Base-by-base conservation (phyloP, 169 alveolate species). In the Amoebophrya sp. region DNA sequence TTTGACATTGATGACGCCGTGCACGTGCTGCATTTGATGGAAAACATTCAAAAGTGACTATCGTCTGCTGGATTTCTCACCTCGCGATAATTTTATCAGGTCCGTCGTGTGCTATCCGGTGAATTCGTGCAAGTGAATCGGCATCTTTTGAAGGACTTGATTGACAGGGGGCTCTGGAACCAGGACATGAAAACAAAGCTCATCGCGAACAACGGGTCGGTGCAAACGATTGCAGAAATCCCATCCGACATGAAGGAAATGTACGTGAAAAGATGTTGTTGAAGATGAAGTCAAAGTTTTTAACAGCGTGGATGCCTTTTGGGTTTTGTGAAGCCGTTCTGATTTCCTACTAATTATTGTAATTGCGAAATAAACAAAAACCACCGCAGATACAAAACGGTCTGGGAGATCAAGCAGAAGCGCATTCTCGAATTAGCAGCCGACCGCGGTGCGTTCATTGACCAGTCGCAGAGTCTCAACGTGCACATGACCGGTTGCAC, bases 361-460 rank as follows among this genome's bases (percentile, higher is more conserved):
- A 54, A 23, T 29, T 23, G 77, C 39, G 18, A 23, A 18, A 77
- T 10, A 77, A 23, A 7, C 89, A 77, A 77, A 35, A 32, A 10
- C 40, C 90, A 77, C 35, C 35, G 7, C 66, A 47, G 66, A 47
- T 92, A 92, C 95, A 98, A 98, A 93, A 99, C 99, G 0, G 99
- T 99, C 23, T 99, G 99, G 99, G 99, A 99, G 94, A 98, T 99
- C 92, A 97, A 98, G 93, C 99, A 99, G 96, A 98, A 96, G 94
- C 92, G 94, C 77, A 96, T 99, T n/a, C 94, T 99, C 55, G 99
- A 99, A 93, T 95, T 98, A 97, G 99, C 99, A 25, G 98, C 98
- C 3, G 99, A 97, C 88, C 97, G 99, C 0, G 89, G 93, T 1
- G 40, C 91, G 33, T 92, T 90, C 91, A 93, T 91, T 77, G 94